Percentiles rank a stretch among this genome's conserved stretches.
Conservation (phyloP, 73 alveolate species). For the Diophrys sp. region DNA sequence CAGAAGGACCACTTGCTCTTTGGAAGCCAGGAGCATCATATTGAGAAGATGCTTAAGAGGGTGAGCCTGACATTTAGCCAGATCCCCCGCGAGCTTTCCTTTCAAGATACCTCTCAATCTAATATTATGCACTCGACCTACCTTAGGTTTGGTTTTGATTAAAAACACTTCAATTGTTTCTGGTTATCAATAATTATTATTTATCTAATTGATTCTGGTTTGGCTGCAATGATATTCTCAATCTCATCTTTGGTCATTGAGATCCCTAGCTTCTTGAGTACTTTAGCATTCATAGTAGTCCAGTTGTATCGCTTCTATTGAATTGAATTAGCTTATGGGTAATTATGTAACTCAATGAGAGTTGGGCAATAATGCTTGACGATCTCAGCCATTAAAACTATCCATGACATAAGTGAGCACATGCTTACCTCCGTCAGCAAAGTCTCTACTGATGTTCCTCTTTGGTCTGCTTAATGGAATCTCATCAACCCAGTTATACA, state of each 20-base stretch:
- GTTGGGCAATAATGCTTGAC: constrained; percentile 73
- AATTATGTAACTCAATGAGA: constrained; percentile 61
- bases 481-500: constrained; percentile 97
- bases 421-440: constrained; percentile 98
- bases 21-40: neutral
- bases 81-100: neutral
- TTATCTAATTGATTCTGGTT: constrained; percentile 89
- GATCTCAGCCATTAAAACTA: constrained; percentile 87
- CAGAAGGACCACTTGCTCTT: too few species aligned
- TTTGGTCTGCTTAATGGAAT: constrained; percentile 97
- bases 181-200: too few species aligned
- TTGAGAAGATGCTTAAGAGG: neutral
- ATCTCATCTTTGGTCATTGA: constrained; percentile 76
- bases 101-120: neutral
- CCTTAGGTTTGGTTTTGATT: neutral
- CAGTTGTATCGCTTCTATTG: constrained; percentile 76
- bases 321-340: constrained; percentile 58
- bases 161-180: constrained; percentile 86
- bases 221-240: constrained; percentile 77
- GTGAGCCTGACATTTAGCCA: neutral
- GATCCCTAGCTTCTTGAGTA: constrained; percentile 93
- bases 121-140: too few species aligned
- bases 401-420: neutral
- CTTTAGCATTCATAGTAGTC: constrained; percentile 89
- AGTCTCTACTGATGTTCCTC: constrained; percentile 95